Conservation (phyloP, 2,329 filamentous ascomycete genomes). For the Aspergillus ochraceoroseus region DNA sequence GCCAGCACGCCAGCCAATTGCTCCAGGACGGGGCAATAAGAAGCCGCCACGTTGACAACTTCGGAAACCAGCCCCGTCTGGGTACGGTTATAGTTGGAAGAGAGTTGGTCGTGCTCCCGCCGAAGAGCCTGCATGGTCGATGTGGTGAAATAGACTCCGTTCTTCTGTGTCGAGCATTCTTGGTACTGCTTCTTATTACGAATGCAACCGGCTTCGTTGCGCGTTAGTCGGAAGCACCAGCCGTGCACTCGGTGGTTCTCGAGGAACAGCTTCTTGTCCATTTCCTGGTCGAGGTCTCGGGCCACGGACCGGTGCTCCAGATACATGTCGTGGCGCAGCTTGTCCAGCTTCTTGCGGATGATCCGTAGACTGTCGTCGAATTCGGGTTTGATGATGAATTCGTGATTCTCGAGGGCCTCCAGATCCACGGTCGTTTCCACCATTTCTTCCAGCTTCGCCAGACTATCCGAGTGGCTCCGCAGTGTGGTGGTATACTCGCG, state of each 20-base stretch:
- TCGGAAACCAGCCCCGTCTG: constrained; percentile 87
- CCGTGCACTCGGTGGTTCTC: constrained; percentile 95
- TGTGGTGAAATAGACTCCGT: constrained; percentile 97
- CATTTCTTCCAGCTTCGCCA: constrained; percentile 91
- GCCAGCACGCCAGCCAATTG: constrained; percentile 80
- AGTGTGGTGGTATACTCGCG: constrained; percentile 81
- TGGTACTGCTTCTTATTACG: constrained; percentile 85
- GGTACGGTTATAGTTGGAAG: constrained; percentile 89
- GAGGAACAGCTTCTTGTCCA: constrained; percentile 97
- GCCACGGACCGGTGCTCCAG: constrained; percentile 72
- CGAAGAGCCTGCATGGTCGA: constrained; percentile 71
- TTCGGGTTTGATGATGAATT: constrained; percentile 98
- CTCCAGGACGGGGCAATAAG: constrained; percentile 90
- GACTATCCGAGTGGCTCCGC: constrained; percentile 66
- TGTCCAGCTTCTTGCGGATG: constrained; percentile 89
- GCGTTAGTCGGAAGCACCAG: constrained; percentile 90
- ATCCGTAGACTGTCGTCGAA: constrained; percentile 84
- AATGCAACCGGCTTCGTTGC: constrained; percentile 86
- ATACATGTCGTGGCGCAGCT: constrained; percentile 74
- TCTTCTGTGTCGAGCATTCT: constrained; percentile 97
- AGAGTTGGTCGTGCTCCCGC: constrained; percentile 88
- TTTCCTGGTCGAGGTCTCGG: constrained; percentile 78
- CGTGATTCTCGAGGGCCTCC: constrained; percentile 90
- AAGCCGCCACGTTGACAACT: constrained; percentile 87
- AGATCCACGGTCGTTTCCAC: constrained; percentile 97